Percentiles rank a stretch among this genome's conserved stretches.
phyloP scores from a whole-genome alignment of 1,284 basidiomycete species.

The Sporisorium reilianum region DNA sequence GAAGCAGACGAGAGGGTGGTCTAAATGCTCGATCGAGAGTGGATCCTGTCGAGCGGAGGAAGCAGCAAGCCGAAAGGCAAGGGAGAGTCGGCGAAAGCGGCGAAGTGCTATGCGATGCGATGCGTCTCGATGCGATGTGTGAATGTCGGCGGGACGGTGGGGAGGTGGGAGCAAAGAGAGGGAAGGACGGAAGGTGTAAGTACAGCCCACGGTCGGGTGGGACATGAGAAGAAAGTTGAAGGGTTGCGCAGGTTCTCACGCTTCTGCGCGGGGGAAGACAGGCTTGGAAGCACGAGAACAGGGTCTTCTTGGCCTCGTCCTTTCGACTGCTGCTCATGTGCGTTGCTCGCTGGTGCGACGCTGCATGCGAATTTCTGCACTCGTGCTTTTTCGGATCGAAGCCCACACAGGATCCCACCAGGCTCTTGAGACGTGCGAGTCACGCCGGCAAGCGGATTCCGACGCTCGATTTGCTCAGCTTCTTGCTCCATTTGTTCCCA shows the following conservation, averaged over 20 bases:
- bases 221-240: no score
- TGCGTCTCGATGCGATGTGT: no score
- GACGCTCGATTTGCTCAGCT: not conserved
- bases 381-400: not conserved
- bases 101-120: not conserved
- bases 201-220: no score
- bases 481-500: no score
- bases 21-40: not conserved
- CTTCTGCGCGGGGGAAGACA: no score
- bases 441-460: not conserved
- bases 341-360: not conserved
- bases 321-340: not conserved
- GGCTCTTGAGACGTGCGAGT: no score
- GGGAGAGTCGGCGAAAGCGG: not conserved
- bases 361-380: not conserved
- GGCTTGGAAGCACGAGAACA: no score
- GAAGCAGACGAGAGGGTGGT: not conserved
- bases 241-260: no score
- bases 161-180: not conserved
- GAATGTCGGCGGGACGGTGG: not conserved
- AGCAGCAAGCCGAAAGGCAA: not conserved
- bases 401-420: no score
- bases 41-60: no score
- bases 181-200: no score
- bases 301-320: no score